Base-by-base conservation (phyloP, 2,329 filamentous ascomycete species). In the Mollisiaceae sp. region DNA sequence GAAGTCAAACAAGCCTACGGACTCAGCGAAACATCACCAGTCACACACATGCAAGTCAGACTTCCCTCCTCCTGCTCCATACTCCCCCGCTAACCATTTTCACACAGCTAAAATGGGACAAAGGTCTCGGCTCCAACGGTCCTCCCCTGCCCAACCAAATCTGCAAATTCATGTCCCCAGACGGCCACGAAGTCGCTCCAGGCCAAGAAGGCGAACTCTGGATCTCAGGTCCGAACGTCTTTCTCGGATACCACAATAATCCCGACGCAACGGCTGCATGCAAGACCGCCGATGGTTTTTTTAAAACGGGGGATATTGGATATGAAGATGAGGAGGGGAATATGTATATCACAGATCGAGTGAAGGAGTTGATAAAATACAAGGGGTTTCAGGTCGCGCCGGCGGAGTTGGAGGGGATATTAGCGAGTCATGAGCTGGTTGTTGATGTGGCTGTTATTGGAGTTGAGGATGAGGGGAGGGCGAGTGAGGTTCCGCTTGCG, bases 1-100 rank as follows among this genome's bases (percentile, higher is more conserved):
- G 88, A 89, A 8, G 87, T 96, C 68, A 97, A 96, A 81, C 93
- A 97, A 78, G 93, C 91, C 22, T 97, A 96, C 75, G 93, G 93
- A 0, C 83, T 97, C 9, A 92, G 88, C 8, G 93, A 97, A 80
- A 94, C 92, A n/a, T 89, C 89, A 38, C 93, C 93, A 0, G 89
- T 87, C 1, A 90, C 91, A 0, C 88, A 91, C 71, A 86, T 87
- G 14, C 91, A 70, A 78, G 79, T 84, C 18, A 87, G 91, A 62
- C n/a, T 35, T 45, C 24, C 36, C 4, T 52, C 47, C 20, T 1
- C 6, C 12, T 24, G n/a, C 1, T 56, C n/a, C 4, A 20, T 22
- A 41, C 2, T 3, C 4, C 56, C 9, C 8, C 2, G 2, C 41
- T 60, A 14, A 60, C 22, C 8, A 52, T 5, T 6, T 6, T 20